phyloP scores from a whole-genome alignment of 495 filamentous ascomycete genomes.

The Entonaema liquescens region DNA sequence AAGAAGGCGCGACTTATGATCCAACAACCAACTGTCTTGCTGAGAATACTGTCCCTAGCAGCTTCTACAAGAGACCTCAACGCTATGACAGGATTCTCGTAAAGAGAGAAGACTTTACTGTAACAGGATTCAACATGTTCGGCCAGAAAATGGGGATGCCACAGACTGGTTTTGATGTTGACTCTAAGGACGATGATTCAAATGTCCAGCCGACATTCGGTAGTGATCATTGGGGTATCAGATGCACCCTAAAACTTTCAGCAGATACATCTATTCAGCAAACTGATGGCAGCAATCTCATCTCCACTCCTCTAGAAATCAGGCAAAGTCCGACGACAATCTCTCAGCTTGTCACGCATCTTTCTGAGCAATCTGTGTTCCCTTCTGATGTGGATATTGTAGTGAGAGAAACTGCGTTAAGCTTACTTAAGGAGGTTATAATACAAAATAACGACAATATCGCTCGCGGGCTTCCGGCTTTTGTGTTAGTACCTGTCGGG shows the following conservation, averaged over 20 bases:
- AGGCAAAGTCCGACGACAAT: conserved; percentile 35
- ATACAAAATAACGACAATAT: conserved; percentile 13
- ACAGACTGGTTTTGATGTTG: not conserved
- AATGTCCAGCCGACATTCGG: conserved; percentile 44
- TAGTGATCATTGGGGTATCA: conserved; percentile 67
- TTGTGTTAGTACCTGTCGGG: conserved; percentile 65
- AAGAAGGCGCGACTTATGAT: conserved; percentile 67
- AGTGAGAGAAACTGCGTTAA: conserved; percentile 53
- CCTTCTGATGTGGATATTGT: conserved; percentile 54
- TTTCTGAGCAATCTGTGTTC: conserved; percentile 46
- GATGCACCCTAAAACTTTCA: conserved; percentile 49
- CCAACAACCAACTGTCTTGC: conserved; percentile 60
- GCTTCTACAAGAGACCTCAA: conserved; percentile 60
- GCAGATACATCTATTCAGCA: conserved; percentile 19
- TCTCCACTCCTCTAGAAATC: conserved; percentile 42
- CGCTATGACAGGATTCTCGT: conserved; percentile 66
- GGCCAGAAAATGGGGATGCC: conserved; percentile 44
- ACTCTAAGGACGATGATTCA: conserved; percentile 2
- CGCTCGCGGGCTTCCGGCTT: conserved; percentile 43
- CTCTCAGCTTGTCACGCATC: conserved; percentile 38
- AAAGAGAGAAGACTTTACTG: conserved; percentile 48
- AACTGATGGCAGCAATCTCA: conserved; percentile 14
- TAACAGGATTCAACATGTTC: conserved; percentile 57
- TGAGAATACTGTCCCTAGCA: conserved; percentile 50
- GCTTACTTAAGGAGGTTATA: conserved; percentile 54